Evolutionary conservation across 2,329 filamentous ascomycete genomes (phyloP), one percentile per base, ranked within the genome.

Genomic region (Ustulina deusta): DNA sequence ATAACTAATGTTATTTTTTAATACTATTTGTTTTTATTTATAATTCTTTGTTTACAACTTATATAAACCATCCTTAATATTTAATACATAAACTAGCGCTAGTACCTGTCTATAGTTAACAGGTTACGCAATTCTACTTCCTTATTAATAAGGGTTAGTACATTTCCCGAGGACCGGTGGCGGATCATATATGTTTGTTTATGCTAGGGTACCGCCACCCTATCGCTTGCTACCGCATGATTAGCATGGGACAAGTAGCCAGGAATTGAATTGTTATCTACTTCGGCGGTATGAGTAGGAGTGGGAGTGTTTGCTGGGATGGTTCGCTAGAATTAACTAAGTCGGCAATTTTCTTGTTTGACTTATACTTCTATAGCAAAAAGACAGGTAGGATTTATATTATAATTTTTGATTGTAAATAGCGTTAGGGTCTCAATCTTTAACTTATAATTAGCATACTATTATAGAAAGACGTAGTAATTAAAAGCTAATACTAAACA

Each of bases 121-220:
- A 5, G 42, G 42, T 46, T 46, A 46, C 29, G 29, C 9, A 55
- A 25, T 36, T 55, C 20, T 25, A 36, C 32, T 34, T 25, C 51
- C 29, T 6, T 10, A 32, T 55, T 25, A 20, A 48, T 38, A 15
- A 38, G 34, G 13, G 29, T 56, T 42, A 56, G 22, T 11, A 11
- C 34, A 13, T 38, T 13, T 7, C 29, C n/a, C 20, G 13, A 42
- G 11, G 10, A 36, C 6, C n/a, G 52, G 34, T 42, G 34, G 52
- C 52, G 32, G 34, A 56, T 42, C 32, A 42, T 56, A 20, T 56
- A 56, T 13, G 15, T 56, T 42, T 27, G 52, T 42, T 51, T 20
- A 32, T 29, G 48, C 25, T 4, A 32, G 11, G 11, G 11, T 11
- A 51, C 48, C 11, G 48, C 25, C 17, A 51, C n/a, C 44, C 10